These are phyloP conservation scores for Puccinia hordei DNA, from an alignment of 1,284 basidiomycete genomes.

Conservation along the genomic window DNA sequence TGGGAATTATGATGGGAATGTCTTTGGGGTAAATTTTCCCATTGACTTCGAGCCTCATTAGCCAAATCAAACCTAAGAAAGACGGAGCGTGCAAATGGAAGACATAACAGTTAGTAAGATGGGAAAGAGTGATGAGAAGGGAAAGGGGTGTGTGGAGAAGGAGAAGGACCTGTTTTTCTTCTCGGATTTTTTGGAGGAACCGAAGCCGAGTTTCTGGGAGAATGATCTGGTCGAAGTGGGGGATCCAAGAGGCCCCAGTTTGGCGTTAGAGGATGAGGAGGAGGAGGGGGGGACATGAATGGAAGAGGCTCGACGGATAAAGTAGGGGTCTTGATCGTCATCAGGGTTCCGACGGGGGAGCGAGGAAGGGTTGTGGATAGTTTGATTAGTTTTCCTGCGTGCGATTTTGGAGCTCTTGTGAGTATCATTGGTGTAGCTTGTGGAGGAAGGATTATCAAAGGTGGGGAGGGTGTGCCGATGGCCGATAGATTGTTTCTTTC, in stretches of 20 bases:
- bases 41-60: conserved; percentile 23
- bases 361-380: background rate
- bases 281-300: background rate
- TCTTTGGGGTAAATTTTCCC: conserved; percentile 7
- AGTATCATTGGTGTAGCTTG: background rate
- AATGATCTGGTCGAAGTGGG: background rate
- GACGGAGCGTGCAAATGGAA: too few species aligned
- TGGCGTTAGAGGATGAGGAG: background rate
- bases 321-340: background rate
- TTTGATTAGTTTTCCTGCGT: conserved; percentile 3
- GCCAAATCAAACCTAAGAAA: conserved; percentile 3
- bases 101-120: too few species aligned
- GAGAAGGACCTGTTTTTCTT: conserved; percentile 15
- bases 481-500: background rate
- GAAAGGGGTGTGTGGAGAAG: background rate
- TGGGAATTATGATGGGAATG: background rate
- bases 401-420: background rate
- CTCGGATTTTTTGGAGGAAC: background rate
- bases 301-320: background rate
- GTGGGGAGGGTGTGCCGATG: background rate
- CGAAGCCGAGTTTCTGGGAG: conserved; percentile 14
- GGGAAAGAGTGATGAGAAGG: background rate
- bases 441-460: background rate
- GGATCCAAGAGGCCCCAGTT: background rate
- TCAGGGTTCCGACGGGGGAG: background rate